These are phyloP conservation scores for Podospora pseudocomata DNA, from an alignment of 495 filamentous ascomycete genomes.

Conservation along the genomic window DNA sequence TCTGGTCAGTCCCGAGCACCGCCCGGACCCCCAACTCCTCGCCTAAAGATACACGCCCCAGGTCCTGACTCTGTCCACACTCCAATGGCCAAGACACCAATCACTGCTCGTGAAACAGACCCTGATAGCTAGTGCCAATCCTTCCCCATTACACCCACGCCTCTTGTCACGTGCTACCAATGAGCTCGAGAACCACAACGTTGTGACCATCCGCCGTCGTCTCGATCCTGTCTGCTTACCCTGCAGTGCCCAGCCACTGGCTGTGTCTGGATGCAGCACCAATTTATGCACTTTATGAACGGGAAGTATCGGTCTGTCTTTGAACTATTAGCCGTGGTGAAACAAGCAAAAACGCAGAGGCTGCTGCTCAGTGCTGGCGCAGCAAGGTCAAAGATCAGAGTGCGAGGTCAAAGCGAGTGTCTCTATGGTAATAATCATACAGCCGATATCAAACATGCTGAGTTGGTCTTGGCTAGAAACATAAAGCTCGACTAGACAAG, in stretches of 20 bases:
- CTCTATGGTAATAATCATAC: neutral
- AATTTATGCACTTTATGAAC: conserved; percentile 5
- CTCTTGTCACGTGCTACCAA: conserved; percentile 6
- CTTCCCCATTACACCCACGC: neutral
- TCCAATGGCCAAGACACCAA: neutral
- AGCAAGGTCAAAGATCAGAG: neutral
- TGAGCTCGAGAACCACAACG: neutral
- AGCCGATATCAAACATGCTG: neutral
- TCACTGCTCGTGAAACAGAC: neutral
- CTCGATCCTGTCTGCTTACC: neutral
- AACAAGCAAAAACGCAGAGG: neutral
- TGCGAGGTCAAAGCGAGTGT: neutral
- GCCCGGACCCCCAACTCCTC: conserved; percentile 11
- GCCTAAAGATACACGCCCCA: neutral
- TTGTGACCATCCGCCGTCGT: neutral
- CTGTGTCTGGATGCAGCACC: neutral
- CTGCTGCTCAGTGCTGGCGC: neutral
- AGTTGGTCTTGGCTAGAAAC: neutral
- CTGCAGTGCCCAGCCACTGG: conserved; percentile 4
- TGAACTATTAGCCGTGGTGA: neutral
- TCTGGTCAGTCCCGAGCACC: conserved; percentile 15
- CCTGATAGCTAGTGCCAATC: neutral
- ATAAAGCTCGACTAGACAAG: neutral
- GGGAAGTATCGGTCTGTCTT: neutral
- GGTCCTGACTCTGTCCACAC: conserved; percentile 5